A percentile compares a stretch with the other conserved stretches of the same genome.
Evolutionary conservation across 2,329 filamentous ascomycete genomes (phyloP).

Genomic region (Ilyonectria sp.): DNA sequence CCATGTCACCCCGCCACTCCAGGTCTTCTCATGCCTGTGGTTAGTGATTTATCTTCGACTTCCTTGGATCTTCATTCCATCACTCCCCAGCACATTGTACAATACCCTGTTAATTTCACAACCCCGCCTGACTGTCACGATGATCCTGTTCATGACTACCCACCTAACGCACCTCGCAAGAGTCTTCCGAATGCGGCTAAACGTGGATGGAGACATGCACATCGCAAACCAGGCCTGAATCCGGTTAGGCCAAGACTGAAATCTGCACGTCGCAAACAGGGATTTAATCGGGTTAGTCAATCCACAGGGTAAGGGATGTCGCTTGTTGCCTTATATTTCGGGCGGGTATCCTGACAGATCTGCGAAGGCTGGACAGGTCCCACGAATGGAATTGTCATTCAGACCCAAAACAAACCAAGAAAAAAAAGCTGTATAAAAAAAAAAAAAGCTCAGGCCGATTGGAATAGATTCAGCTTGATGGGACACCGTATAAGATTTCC

Average conservation of each 20-base stretch:
- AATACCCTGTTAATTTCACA: not conserved
- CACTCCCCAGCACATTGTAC: not conserved
- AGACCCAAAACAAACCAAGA: no score
- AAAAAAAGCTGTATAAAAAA: no score
- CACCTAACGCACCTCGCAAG: not conserved
- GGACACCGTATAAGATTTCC: no score
- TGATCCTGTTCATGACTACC: not conserved
- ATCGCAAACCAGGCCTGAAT: not conserved
- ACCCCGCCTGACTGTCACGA: not conserved
- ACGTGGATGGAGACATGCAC: not conserved
- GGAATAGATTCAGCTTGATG: no score
- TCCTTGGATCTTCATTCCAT: not conserved
- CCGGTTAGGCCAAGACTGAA: not conserved
- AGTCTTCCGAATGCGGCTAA: not conserved
- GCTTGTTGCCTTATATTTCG: no score
- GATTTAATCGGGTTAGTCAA: not conserved
- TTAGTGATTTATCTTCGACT: no score
- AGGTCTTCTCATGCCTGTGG: no score
- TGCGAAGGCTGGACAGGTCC: no score
- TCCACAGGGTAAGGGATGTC: not conserved
- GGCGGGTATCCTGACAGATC: no score
- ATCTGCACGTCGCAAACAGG: not conserved
- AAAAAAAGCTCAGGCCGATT: no score
- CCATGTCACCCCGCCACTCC: not conserved
- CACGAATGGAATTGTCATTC: no score